Percentiles rank a stretch among this genome's conserved stretches.
phyloP scores from a whole-genome alignment of 306 rosid genomes.

The Rosa lucieae region DNA sequence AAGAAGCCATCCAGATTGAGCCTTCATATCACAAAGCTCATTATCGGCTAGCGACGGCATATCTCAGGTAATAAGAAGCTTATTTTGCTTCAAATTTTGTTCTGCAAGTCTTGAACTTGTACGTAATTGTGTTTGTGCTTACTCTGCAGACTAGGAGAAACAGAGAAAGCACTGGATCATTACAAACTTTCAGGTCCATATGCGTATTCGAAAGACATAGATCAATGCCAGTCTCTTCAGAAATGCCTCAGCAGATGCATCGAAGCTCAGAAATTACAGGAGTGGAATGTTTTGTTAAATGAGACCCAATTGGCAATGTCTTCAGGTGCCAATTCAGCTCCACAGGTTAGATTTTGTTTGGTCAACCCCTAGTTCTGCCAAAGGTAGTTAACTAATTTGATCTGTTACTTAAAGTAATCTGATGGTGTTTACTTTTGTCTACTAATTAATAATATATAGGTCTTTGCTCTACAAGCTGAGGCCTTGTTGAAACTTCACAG shows the following conservation, averaged over 20 bases:
- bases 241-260: constrained; percentile 58
- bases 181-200: constrained; percentile 49
- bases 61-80: constrained; percentile 60
- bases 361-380: neutral
- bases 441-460: constrained; percentile 32
- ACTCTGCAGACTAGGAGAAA: constrained; percentile 65
- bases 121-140: neutral
- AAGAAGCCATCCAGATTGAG: constrained; percentile 70
- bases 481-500: constrained; percentile 70
- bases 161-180: constrained; percentile 64
- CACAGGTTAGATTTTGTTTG: constrained; percentile 46
- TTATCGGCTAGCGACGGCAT: constrained; percentile 73
- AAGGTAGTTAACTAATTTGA: neutral
- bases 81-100: neutral
- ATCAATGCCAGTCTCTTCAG: constrained; percentile 57
- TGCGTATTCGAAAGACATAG: constrained; percentile 32
- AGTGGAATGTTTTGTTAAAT: constrained; percentile 64
- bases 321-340: constrained; percentile 74
- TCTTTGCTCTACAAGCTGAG: constrained; percentile 84
- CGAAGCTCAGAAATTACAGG: constrained; percentile 55
- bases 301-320: constrained; percentile 71
- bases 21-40: constrained; percentile 87
- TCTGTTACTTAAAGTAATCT: neutral
- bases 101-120: neutral
- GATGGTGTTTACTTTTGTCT: constrained; percentile 18